These are phyloP conservation scores for Cryptococcus sp. DNA, from an alignment of 1,284 basidiomycete genomes.

Conservation along the genomic window DNA sequence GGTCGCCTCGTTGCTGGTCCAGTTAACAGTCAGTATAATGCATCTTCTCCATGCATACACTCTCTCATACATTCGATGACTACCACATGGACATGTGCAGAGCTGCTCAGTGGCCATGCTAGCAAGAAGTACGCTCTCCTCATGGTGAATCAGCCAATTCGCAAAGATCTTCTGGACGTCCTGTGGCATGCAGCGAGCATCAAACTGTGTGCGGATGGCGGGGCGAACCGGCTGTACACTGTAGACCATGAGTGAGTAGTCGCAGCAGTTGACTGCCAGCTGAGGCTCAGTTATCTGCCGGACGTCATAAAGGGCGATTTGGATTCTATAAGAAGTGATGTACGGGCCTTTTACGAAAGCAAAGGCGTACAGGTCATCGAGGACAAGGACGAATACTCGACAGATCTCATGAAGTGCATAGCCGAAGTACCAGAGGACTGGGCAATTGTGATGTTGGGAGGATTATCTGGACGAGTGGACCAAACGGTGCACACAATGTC, in stretches of 20 bases:
- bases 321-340: constrained; percentile 80
- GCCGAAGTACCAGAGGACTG: constrained; percentile 59
- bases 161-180: constrained; percentile 61
- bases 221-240: constrained; percentile 84
- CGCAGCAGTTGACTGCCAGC: background rate
- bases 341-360: constrained; percentile 65
- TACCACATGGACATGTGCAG: constrained; percentile 10
- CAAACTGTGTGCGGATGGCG: constrained; percentile 83
- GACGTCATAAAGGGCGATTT: constrained; percentile 91
- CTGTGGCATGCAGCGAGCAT: constrained; percentile 65
- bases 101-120: constrained; percentile 15
- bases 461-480: constrained; percentile 86
- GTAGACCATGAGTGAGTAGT: constrained; percentile 49
- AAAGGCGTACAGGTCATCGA: constrained; percentile 69
- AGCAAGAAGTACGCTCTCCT: constrained; percentile 62
- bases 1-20: background rate
- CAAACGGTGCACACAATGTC: constrained; percentile 91
- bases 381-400: constrained; percentile 77
- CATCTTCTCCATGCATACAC: background rate
- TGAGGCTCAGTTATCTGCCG: constrained; percentile 64
- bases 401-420: constrained; percentile 94
- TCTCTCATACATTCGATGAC: constrained; percentile 1
- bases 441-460: constrained; percentile 78
- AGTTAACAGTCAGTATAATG: background rate
- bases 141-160: constrained; percentile 85